phyloP scores from a whole-genome alignment of 2,329 filamentous ascomycete genomes.

The Chaetoscypha palmicola region DNA sequence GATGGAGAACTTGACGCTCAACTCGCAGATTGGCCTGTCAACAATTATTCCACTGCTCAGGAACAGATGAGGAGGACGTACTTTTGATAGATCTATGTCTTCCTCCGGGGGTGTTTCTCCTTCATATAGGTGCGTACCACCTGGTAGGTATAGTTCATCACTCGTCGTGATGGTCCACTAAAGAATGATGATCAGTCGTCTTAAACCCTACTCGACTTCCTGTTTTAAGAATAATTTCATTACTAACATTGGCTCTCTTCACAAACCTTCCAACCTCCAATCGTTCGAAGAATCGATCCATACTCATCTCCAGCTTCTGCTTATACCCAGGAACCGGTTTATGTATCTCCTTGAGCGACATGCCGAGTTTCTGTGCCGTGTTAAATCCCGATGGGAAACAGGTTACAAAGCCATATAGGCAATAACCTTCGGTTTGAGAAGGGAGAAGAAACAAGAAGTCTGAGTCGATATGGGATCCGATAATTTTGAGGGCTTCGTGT shows the following conservation, averaged over 20 bases:
- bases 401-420: slow-evolving; percentile 46
- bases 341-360: slow-evolving; percentile 46
- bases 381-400: slow-evolving; percentile 52
- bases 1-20: slow-evolving; percentile 54
- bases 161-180: slow-evolving; percentile 9
- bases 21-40: slow-evolving; percentile 36
- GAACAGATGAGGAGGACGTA: too few species aligned
- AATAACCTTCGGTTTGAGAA: slow-evolving; percentile 34
- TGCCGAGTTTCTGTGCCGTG: slow-evolving; percentile 43
- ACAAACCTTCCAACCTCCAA: slow-evolving; percentile 46
- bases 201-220: not conserved
- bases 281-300: slow-evolving; percentile 52
- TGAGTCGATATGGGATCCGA: slow-evolving; percentile 46
- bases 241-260: slow-evolving; percentile 41
- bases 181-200: too few species aligned
- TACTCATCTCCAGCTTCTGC: slow-evolving; percentile 45
- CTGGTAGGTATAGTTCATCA: slow-evolving; percentile 4
- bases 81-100: slow-evolving; percentile 2
- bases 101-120: slow-evolving; percentile 5
- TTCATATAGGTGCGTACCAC: slow-evolving; percentile 8
- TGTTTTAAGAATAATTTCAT: not conserved
- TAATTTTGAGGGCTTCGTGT: slow-evolving; percentile 36
- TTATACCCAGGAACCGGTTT: slow-evolving; percentile 48
- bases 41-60: too few species aligned
- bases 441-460: slow-evolving; percentile 53